phyloP scores from a whole-genome alignment of 1,284 basidiomycete genomes.

The Vanrija sp. region DNA sequence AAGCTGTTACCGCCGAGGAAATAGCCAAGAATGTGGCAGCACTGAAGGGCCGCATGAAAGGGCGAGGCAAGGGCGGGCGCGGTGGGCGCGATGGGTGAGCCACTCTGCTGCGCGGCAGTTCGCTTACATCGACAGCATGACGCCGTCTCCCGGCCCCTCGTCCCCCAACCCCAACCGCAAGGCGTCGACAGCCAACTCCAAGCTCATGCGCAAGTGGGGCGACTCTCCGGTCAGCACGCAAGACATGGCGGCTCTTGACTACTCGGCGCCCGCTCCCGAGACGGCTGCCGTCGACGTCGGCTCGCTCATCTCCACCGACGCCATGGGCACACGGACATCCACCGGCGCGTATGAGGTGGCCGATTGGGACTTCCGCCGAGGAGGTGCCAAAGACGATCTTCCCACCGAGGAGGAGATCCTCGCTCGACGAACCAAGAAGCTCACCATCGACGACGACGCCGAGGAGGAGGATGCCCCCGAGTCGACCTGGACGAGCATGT shows the following conservation, averaged over 20 bases:
- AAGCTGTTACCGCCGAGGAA: slow-evolving; percentile 60
- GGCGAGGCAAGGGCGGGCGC: slow-evolving; percentile 47
- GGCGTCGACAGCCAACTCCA: slow-evolving; percentile 55
- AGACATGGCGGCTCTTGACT: slow-evolving; percentile 89
- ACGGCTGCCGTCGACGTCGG: slow-evolving; percentile 46
- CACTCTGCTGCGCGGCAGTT: slow-evolving; percentile 15
- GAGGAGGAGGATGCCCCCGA: slow-evolving; percentile 5
- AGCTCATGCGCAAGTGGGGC: slow-evolving; percentile 88
- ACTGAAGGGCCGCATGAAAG: slow-evolving; percentile 68
- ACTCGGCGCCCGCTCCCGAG: slow-evolving; percentile 55
- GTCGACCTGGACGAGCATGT: slow-evolving; percentile 56
- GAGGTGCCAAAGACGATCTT: slow-evolving; percentile 51
- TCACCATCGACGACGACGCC: slow-evolving; percentile 53
- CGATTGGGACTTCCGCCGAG: slow-evolving; percentile 71
- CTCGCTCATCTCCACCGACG: slow-evolving; percentile 44
- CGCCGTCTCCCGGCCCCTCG: slow-evolving; percentile 34
- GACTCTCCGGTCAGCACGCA: slow-evolving; percentile 69
- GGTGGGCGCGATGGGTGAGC: slow-evolving; percentile 51
- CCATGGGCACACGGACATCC: slow-evolving; percentile 61
- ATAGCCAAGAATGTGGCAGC: slow-evolving; percentile 90
- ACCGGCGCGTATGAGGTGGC: slow-evolving; percentile 91
- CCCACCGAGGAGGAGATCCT: slow-evolving; percentile 46
- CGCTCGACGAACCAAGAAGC: slow-evolving; percentile 24
- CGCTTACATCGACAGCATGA: slow-evolving; percentile 60
- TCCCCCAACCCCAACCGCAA: slow-evolving; percentile 22